Conservation (phyloP, 306 rosid genomes). For the Cucurbita ficifolia region DNA sequence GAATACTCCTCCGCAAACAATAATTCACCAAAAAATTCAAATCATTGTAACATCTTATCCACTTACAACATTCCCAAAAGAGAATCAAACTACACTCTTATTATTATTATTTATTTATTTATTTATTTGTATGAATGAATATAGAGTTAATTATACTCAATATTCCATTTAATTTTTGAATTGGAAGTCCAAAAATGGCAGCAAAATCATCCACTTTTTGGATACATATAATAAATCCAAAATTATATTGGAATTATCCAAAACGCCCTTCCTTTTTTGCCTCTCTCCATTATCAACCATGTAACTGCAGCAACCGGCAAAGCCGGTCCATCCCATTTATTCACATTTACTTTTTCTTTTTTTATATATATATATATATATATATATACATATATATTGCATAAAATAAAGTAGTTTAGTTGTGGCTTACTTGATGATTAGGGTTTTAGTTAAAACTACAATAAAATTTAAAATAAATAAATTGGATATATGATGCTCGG, state of each 20-base stretch:
- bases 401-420: background rate
- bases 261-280: background rate
- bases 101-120: too few species aligned
- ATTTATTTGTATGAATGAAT: too few species aligned
- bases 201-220: background rate
- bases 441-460: too few species aligned
- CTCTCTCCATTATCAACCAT: background rate
- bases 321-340: background rate
- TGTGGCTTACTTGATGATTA: too few species aligned
- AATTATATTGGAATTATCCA: background rate
- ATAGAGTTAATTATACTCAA: too few species aligned
- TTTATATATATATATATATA: background rate
- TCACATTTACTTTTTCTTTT: background rate
- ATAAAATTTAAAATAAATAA: too few species aligned
- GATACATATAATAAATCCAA: background rate
- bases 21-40: background rate
- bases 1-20: background rate
- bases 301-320: conserved; percentile 5
- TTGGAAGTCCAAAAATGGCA: background rate
- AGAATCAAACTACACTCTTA: background rate
- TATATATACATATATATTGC: too few species aligned
- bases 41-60: background rate
- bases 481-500: too few species aligned
- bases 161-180: background rate
- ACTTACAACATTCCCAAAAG: background rate